Conservation (phyloP, 106 monocot species). For the Amphibolis antarctica region DNA sequence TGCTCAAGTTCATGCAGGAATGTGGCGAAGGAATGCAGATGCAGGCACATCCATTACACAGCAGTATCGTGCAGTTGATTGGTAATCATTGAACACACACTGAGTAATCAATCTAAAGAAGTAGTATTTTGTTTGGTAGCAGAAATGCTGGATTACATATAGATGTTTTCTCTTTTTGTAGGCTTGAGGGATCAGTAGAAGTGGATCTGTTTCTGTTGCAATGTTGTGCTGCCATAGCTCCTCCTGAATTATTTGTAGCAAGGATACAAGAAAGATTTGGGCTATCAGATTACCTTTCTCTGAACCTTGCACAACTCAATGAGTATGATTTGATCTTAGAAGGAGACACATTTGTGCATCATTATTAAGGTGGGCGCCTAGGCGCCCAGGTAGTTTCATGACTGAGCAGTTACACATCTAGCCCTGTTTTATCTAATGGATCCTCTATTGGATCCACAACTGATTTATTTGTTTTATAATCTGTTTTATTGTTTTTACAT, state of each 20-base stretch:
- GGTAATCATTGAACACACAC: constrained; percentile 24
- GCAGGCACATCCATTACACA: constrained; percentile 43
- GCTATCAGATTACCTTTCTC: constrained; percentile 48
- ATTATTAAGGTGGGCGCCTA: too few relatives aligned
- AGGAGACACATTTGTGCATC: neutral
- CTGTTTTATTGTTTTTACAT: too few relatives aligned
- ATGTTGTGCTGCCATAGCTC: constrained; percentile 94
- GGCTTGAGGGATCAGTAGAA: constrained; percentile 72
- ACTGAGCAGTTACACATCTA: too few relatives aligned
- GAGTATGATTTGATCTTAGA: constrained; percentile 45
- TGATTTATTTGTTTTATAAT: too few relatives aligned
- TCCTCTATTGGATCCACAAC: too few relatives aligned
- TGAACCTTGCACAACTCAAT: constrained; percentile 42
- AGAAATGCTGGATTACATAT: neutral
- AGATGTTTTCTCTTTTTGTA: constrained; percentile 16
- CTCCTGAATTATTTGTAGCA: constrained; percentile 71
- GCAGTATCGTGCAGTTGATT: constrained; percentile 50
- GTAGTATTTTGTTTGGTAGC: neutral
- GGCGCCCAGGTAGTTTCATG: too few relatives aligned
- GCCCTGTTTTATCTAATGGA: too few relatives aligned
- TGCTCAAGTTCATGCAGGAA: constrained; percentile 92
- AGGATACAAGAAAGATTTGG: constrained; percentile 90
- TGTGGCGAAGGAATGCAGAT: constrained; percentile 98
- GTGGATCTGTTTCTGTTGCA: constrained; percentile 89
- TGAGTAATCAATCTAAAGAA: neutral